Evolutionary conservation across 495 filamentous ascomycete species (phyloP), one percentile per base, ranked within the genome.

Genomic region (Aspergillus carlsbadensis): DNA sequence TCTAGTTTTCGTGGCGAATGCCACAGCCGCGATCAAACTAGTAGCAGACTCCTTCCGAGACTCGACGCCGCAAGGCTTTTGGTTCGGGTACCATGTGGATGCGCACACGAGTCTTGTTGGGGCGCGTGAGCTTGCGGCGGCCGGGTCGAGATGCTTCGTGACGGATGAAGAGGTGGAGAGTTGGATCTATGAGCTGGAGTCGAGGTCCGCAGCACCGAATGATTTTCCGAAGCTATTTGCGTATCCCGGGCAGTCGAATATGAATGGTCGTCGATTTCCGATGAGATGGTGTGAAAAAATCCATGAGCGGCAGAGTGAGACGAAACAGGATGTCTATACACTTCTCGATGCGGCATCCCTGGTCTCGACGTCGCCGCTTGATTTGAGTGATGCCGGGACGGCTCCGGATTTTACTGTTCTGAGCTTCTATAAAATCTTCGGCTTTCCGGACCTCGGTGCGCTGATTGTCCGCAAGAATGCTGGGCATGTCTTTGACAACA

Each of bases 371-470:
- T 78, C 88, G 6, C 85, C 85, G 0, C 74, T 96, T 20, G 84
- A 96, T 66, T 66, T 98, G 20, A 79, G 84, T 48, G 68, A 87
- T 60, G 63, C 74, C 7, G 70, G 75, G 7, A 59, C 64, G 1
- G 87, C 89, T 1, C 91, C 93, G 0, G 93, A 98, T 62, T 97
- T 96, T 59, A 90, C 86, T 5, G 90, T 89, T 0, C 66, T 97
- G 20, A 96, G 91, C 74, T 91, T 98, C 62, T 95, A 96, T 70
- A 98, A 98, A 70, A 94, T 98, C 20, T 98, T 97, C 67, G 93
- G 93, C 5, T 96, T 96, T 62, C 93, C 93, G 0, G 90, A 98
- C 64, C 73, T 98, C 0, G 93, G 93, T 6, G 93, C 87, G 4
- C 74, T 98, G 66, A 87, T 98, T 49, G 86, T 97, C 8, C 81